Base-by-base conservation (phyloP, 306 rosid species). In the Gynostemma pentaphyllum region DNA sequence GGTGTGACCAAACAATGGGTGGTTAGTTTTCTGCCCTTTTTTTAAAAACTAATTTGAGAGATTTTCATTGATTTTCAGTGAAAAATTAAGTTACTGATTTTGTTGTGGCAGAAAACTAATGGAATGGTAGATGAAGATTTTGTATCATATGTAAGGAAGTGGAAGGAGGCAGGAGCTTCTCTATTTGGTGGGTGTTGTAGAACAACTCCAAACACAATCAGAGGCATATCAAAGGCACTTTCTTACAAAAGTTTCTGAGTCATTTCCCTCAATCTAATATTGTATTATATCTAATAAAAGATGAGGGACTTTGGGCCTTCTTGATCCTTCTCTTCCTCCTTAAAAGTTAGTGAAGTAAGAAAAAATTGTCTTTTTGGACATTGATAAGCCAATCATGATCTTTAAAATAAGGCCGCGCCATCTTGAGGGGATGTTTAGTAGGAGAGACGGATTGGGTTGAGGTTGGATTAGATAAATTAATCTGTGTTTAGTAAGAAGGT, bases 181-280 rank as follows among this genome's bases (percentile, higher is more conserved):
- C 60, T 92, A 6, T 83, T 92, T 46, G 98, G 98, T 45, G 98
- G 98, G 15, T 92, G 98, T 64, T 88, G 98, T 76, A 84, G 92
- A 71, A 92, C 98, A 32, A 85, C 90, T 60, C 98, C 96, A 21
- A 74, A 81, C 3, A 88, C 96, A 14, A 80, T 92, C 62, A 69
- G 74, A 68, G 98, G 86, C 83, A 84, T 85, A 55, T 36, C 80
- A 7, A 77, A 55, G 48, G 88, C 82, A 29, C 75, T 88, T 46
- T 65, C 52, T 21, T 4, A 14, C 41, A 40, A 61, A 24, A 13
- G 21, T 1, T 4, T 40, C 39, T 64, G 44, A 64, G 55, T 23
- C 5, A 19, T 45, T 61, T 61, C 50, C 50, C 50, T 61, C 48
- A 3, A 41, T 61, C 41, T 40, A 60, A 34, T 24, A 61, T 36